Base-by-base conservation (phyloP, 345 rosid genomes). In the Lepidium didymum region DNA sequence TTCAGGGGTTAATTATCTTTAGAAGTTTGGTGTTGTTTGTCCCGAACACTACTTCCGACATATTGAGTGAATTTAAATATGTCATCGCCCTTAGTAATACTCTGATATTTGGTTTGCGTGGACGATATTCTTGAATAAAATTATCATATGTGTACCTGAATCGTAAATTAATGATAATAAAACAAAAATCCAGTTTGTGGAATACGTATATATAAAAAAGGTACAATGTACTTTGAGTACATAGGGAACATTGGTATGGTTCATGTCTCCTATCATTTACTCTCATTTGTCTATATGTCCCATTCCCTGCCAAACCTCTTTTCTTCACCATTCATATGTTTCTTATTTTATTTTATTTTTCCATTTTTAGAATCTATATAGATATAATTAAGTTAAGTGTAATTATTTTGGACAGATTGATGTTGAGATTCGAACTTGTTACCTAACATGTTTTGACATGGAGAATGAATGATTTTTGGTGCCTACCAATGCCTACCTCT, bases 201-300 rank as follows among this genome's bases (percentile, higher is more conserved):
- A 31, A 47, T 29, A 29, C 33, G 7, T 19, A 2, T 19, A 37
- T 56, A 38, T 4, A 46, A 41, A 56, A 51, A 42, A 68, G 44
- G 69, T 67, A 75, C 78, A 75, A 29, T 75, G 78, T 75, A 75
- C 78, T 75, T 75, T 38, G 78, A 62, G 78, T 75, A 75, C 74
- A 68, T 44, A 51, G 78, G 74, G 59, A 46, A 68, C 78, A 75
- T 14, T 37, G 46, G 54, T 64, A 68, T 61, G 78, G 69, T 55
- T 74, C 45, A 60, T 74, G 77, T 74, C 68, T 74, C 63, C 29
- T 73, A 49, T 67, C 77, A 74, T 67, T 74, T 74, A 74, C 58
- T 74, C 51, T 53, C 44, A 29, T 67, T 67, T 67, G 77, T 74
- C 73, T 25, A 60, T 51, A 61, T 67, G 40, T 29, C 77, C 77